Evolutionary conservation across 169 alveolate genomes (phyloP), one percentile per base, ranked within the genome.

Genomic region (Cyclospora cayetanensis): DNA sequence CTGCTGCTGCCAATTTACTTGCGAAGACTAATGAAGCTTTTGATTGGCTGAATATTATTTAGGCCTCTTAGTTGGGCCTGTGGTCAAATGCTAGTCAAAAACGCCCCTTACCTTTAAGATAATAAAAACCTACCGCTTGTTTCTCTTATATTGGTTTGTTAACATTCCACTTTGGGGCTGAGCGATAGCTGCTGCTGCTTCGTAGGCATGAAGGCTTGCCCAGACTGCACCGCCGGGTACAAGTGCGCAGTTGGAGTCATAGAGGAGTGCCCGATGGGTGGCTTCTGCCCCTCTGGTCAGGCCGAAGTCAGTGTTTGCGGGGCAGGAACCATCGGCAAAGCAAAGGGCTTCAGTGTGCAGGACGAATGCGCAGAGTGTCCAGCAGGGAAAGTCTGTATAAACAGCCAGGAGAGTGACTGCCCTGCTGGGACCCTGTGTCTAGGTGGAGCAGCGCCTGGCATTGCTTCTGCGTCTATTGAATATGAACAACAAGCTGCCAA

Each of bases 291-390:
- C 66, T 76, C 86, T 37, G 86, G 86, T 55, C 65, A 37, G 86
- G 27, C 86, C 18, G 1, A 4, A 39, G 86, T 41, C 43, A 76
- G 43, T 18, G 41, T 46, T 5, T 76, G 86, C 12, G 86, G 65
- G 42, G 43, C 86, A 5, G 86, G 86, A 3, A 76, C 86, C 27
- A 4, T 42, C 15, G 86, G 86, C 20, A 37, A 22, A 2, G 27
- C 86, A 25, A 15, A 18, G 29, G 86, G 86, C 63, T 63, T 76
- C 66, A 76, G 29, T 20, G 39, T 63, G 27, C 86, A 76, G 27
- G 86, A 76, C 18, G 42, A 87, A 25, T 87, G 92, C 79, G 46
- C 55, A 0, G 92, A 87, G 12, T 87, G 92, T 29, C 92, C 92
- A 5, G 66, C 87, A 34, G 92, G 92, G 12, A 87, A 70, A 72